Base-by-base conservation (phyloP, 352 stramenopile species). In the Globisporangium spiculum region DNA sequence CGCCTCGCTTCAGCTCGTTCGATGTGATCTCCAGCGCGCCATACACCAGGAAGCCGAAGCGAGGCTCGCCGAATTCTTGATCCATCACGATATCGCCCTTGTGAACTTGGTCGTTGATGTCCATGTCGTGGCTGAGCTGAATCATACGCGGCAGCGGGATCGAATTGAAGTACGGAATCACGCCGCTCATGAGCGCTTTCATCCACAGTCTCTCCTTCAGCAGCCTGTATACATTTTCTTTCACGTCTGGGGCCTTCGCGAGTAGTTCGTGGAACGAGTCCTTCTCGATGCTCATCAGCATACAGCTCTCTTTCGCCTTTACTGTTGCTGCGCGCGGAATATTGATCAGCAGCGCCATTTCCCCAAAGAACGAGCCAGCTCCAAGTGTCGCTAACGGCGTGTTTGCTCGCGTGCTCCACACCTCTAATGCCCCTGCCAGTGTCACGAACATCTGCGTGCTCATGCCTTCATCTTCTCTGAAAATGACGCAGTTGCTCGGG, bases 391-490 rank as follows among this genome's bases (percentile, higher is more conserved):
- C 86, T n/a, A 93, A 71, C 1, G 81, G 79, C 0, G 68, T 72
- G 4, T 68, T 62, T 0, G 79, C 70, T 12, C 81, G 75, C 0
- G 84, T 85, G 54, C 81, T 91, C 9, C 75, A 91, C 3, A 92
- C 86, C 54, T 92, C 79, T 1, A 93, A 70, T 10, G 74, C 75
- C 0, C 84, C 86, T 4, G 84, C 81, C 3, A 93, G 69, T 16
- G 83, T 93, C 24, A 93, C 78, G 63, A 89, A 93, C 82, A 93
- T 90, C 68, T 93, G 84, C 26, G 81, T 90, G 65, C 78, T 91
- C 66, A 92, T 79, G 54, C 83, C 83, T 63, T 93, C 86, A 62
- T 92, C 85, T 70, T 93, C 86, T 9, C 78, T 72, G 62, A 93
- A 91, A 34, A 92, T 89, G 20, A 89, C 63, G 20, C 76, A 87